These are phyloP conservation scores for Macadamia tetraphylla DNA, from an alignment of 164 flowering plant genomes.

Conservation along the genomic window DNA sequence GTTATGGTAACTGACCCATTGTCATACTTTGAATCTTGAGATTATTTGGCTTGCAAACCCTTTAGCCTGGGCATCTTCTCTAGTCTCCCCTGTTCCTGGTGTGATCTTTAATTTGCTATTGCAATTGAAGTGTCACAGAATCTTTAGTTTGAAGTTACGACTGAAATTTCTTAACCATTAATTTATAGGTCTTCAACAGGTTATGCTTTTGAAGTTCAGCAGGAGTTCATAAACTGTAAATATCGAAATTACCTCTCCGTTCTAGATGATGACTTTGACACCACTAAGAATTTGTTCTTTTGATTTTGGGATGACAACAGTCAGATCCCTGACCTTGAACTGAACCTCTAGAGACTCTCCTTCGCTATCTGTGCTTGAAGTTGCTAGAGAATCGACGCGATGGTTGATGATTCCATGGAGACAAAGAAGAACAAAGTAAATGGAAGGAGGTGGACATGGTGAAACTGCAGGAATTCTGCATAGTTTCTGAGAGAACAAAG, in stretches of 20 bases:
- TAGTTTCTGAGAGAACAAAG: not conserved
- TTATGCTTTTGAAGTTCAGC: no score
- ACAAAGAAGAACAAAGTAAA: slow-evolving; percentile 2
- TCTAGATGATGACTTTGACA: slow-evolving; percentile 53
- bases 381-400: slow-evolving; percentile 32
- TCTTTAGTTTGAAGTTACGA: no score
- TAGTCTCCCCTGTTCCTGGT: no score
- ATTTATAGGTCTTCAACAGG: no score
- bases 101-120: no score
- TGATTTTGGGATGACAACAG: slow-evolving; percentile 65
- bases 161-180: no score
- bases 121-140: no score
- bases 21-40: no score
- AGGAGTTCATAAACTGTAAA: not conserved
- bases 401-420: slow-evolving; percentile 11
- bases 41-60: no score
- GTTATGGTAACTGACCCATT: no score
- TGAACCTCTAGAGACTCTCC: slow-evolving; percentile 32
- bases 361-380: slow-evolving; percentile 9
- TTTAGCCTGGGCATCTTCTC: no score
- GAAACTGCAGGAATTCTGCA: not conserved
- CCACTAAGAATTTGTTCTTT: slow-evolving; percentile 67
- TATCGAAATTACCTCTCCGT: slow-evolving; percentile 70
- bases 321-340: slow-evolving; percentile 73
- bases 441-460: not conserved